Evolutionary conservation across 2,329 filamentous ascomycete species (phyloP).

Genomic region (Scopulariopsis brevicaulis): DNA sequence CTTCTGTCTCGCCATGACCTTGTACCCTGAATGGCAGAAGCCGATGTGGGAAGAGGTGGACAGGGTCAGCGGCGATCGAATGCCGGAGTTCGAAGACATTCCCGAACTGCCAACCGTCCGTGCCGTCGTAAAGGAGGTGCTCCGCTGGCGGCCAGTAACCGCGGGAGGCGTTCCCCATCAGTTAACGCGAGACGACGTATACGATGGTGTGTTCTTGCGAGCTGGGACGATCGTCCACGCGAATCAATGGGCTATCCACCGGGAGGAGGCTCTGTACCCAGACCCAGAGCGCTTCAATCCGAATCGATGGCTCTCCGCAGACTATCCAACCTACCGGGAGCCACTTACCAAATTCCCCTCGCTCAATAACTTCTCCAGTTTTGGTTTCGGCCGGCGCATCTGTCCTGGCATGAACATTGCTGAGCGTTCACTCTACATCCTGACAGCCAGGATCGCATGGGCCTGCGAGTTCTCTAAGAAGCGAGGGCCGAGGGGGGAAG

Average conservation of each 20-base stretch:
- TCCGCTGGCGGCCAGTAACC: slow-evolving; percentile 39
- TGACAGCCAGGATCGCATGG: slow-evolving; percentile 25
- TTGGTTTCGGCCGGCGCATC: slow-evolving; percentile 42
- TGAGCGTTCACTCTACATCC: slow-evolving; percentile 26
- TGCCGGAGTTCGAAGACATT: slow-evolving; percentile 23
- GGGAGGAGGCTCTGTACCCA: slow-evolving; percentile 25
- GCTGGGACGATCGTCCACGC: slow-evolving; percentile 39
- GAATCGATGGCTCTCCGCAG: slow-evolving; percentile 22
- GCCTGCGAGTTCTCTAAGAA: slow-evolving; percentile 12
- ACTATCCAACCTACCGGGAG: slow-evolving; percentile 25
- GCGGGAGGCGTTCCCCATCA: slow-evolving; percentile 34
- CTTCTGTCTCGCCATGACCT: slow-evolving; percentile 15
- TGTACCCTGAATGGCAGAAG: slow-evolving; percentile 19
- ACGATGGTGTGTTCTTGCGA: slow-evolving; percentile 38
- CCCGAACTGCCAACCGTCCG: slow-evolving; percentile 22
- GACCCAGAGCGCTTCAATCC: slow-evolving; percentile 27
- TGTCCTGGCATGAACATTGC: slow-evolving; percentile 30
- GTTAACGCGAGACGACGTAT: slow-evolving; percentile 36
- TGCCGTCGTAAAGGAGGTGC: slow-evolving; percentile 28
- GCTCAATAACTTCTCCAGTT: slow-evolving; percentile 28
- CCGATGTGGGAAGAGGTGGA: slow-evolving; percentile 27
- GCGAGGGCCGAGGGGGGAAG: neutral
- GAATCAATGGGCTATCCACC: slow-evolving; percentile 37
- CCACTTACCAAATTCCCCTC: slow-evolving; percentile 25
- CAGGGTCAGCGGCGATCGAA: slow-evolving; percentile 20